Base-by-base conservation (phyloP, 2,329 filamentous ascomycete species). In the Ophioceras dolichostomum region DNA sequence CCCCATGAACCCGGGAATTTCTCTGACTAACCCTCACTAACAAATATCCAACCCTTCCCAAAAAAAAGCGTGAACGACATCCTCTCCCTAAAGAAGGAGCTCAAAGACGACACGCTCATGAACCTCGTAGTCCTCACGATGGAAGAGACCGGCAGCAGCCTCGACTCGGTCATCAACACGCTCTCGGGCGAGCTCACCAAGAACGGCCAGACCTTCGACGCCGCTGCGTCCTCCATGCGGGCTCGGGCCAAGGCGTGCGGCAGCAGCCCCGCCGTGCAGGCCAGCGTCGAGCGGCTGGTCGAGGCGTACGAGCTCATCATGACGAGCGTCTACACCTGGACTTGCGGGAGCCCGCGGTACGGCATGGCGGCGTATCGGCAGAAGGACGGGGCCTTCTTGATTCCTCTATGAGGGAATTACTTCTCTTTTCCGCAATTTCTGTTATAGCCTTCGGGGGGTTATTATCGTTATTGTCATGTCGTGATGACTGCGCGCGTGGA, bases 181-280 rank as follows among this genome's bases (percentile, higher is more conserved):
- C 21, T 38, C 14, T 31, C 36, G 2, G 36, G 20, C 12, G 36
- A 38, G 8, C 12, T 10, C 5, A 7, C 33, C 20, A 17, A 61
- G 57, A 53, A 52, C 45, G 35, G 33, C 12, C 17, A 30, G 13
- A 44, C 47, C 36, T 53, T 64, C 13, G 57, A 57, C 17, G 53
- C 51, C 24, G 45, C 54, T 10, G 40, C 54, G 36, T 48, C 57
- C 39, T 44, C 51, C 13, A 47, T 58, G 10, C 43, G 50, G 37
- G 42, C 45, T 32, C 48, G 39, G 22, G 57, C 60, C 33, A 74
- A 81, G 54, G 79, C 28, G 28, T 12, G 13, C 2, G 19, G 17
- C 19, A 31, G 30, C 19, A 32, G 32, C 19, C 28, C 36, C 17
- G 13, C 7, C 4, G 30, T 32, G 28, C 36, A 38, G 40, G 10